These are phyloP conservation scores for Cryptococcus wingfieldii DNA, from an alignment of 1,284 basidiomycete species.

Conservation along the genomic window DNA sequence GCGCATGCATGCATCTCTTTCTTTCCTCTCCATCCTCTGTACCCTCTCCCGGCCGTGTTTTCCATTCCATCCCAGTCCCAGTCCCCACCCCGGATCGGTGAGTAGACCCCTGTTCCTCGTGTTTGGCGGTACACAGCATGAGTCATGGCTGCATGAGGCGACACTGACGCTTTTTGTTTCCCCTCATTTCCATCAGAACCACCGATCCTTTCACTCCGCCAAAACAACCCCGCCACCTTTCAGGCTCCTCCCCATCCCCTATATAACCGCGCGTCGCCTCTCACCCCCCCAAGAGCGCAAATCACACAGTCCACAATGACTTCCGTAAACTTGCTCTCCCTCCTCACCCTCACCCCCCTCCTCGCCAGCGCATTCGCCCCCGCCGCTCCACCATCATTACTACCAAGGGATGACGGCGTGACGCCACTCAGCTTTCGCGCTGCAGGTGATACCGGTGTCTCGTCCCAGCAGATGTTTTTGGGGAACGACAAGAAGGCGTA, in stretches of 20 bases:
- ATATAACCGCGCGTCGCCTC: not conserved
- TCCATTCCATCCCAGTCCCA: not conserved
- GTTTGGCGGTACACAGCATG: not conserved
- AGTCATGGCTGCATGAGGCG: too few relatives aligned
- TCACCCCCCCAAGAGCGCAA: not conserved
- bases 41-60: not conserved
- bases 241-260: not conserved
- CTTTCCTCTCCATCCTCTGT: not conserved
- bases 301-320: constrained; percentile 2
- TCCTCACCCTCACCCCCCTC: constrained; percentile 28
- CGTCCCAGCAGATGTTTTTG: constrained; percentile 51
- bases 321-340: constrained; percentile 8
- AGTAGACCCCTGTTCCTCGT: not conserved
- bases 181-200: not conserved
- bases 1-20: not conserved
- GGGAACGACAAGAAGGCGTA: constrained; percentile 52
- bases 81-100: not conserved
- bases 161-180: not conserved
- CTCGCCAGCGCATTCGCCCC: constrained; percentile 16
- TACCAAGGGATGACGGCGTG: not conserved
- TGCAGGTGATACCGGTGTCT: constrained; percentile 44
- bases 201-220: not conserved
- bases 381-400: constrained; percentile 1
- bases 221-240: not conserved
- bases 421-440: constrained; percentile 29